Base-by-base conservation (phyloP, 306 rosid species). In the Quercus glauca region DNA sequence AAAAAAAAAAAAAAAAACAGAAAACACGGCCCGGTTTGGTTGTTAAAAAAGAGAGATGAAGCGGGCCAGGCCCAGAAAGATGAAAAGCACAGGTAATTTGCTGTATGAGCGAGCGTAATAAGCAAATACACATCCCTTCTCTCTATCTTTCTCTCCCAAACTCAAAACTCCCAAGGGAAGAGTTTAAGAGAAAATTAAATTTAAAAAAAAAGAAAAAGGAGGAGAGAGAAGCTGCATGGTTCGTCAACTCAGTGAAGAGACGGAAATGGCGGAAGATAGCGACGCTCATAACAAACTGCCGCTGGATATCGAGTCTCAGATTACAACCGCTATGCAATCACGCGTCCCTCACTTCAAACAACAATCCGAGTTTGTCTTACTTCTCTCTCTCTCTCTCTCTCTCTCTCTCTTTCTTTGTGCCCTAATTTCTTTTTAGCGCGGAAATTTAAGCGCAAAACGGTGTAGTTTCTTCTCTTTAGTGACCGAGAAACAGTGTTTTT, bases 311-410 rank as follows among this genome's bases (percentile, higher is more conserved):
- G 90, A 91, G 86, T 85, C 91, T 4, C 87, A 85, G 82, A 87
- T 93, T 83, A 65, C 85, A 37, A 73, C 37, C 19, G 92, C 94
- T 35, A 90, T 93, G 91, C 84, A 56, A 69, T 81, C 88, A 19
- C 94, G 93, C 80, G 77, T 90, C 82, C n/a, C 89, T 64, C 83
- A 91, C 88, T 91, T 91, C 89, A 93, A 91, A 74, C 87, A 91
- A 61, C 97, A 88, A 83, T 81, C 98, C 56, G 91, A 91, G 98
- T 93, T 8, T 41, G 45, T 41, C 45, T 35, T 35, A 6, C 43
- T 35, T 60, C 33, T 21, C 26, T 23, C 25, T 31, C 20, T 60
- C 53, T 55, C 70, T 71, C 37, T 74, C 43, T 78, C 61, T 74
- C 71, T 55, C 55, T 63, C 57, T 56, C 33, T 55, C 3, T 49